A percentile compares a stretch with the other conserved stretches of the same genome.
Conservation (phyloP, 2,329 filamentous ascomycete species). For the Dothistroma septosporum region DNA sequence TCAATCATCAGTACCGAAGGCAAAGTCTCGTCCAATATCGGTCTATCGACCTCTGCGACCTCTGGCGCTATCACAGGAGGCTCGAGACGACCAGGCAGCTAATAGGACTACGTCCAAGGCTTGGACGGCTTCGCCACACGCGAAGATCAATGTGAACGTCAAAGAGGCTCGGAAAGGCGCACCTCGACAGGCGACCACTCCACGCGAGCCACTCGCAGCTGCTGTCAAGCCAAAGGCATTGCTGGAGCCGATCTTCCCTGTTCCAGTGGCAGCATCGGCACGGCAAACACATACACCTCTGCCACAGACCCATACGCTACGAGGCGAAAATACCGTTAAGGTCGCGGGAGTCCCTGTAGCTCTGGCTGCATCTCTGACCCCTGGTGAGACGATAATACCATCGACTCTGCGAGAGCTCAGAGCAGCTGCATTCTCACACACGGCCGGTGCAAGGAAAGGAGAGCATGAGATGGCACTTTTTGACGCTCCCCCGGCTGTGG, state of each 20-base stretch:
- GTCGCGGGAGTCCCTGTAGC: neutral
- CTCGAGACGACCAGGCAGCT: neutral
- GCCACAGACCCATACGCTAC: neutral
- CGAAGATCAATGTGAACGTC: neutral
- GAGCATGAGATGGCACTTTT: neutral
- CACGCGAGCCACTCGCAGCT: neutral
- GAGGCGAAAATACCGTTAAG: neutral
- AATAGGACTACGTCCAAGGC: neutral
- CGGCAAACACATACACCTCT: neutral
- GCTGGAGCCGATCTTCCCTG: neutral
- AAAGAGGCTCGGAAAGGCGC: neutral
- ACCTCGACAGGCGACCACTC: neutral
- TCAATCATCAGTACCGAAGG: neutral
- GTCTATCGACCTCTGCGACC: neutral
- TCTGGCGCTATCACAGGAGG: neutral
- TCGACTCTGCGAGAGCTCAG: neutral
- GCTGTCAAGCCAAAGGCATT: neutral
- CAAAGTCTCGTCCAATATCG: slow-evolving; percentile 3
- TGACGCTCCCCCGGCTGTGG: neutral
- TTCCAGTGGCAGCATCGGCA: neutral
- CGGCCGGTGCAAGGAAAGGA: neutral
- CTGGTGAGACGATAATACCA: slow-evolving; percentile 9
- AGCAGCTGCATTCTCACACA: neutral
- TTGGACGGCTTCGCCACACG: neutral
- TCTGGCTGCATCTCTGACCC: neutral